phyloP scores from a whole-genome alignment of 2,329 filamentous ascomycete species.

The Hypoxylon rubiginosum region DNA sequence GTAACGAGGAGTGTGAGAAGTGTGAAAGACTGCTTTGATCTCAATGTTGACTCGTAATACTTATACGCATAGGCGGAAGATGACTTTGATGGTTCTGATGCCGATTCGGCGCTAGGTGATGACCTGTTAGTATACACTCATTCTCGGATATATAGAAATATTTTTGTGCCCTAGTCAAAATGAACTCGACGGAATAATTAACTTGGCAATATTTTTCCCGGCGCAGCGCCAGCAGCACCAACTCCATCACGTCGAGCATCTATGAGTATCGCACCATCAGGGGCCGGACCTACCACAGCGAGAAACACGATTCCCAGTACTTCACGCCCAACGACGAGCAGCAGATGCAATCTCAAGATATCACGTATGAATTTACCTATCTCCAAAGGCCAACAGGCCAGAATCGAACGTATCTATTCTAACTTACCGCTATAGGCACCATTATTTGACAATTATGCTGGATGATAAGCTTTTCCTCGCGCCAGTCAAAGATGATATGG shows the following conservation, averaged over 20 bases:
- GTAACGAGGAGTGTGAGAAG: not conserved
- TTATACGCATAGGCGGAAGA: not conserved
- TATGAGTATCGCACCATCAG: conserved; percentile 29
- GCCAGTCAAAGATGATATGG: conserved; percentile 54
- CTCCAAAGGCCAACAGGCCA: not conserved
- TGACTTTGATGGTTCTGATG: not conserved
- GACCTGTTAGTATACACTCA: conserved; percentile 1
- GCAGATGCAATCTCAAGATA: conserved; percentile 14
- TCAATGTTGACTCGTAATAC: not conserved
- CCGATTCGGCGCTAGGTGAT: conserved; percentile 1
- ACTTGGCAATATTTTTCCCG: not conserved
- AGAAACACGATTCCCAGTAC: conserved; percentile 29
- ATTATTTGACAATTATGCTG: conserved; percentile 31
- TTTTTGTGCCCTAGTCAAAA: not conserved
- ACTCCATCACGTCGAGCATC: conserved; percentile 30
- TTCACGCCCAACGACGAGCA: conserved; percentile 35
- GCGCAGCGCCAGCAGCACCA: conserved; percentile 10
- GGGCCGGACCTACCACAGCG: conserved; percentile 33
- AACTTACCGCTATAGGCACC: conserved; percentile 5
- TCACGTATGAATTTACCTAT: conserved; percentile 19
- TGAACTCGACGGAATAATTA: not conserved
- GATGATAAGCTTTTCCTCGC: conserved; percentile 58
- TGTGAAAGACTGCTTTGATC: not conserved
- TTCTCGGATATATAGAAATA: not conserved
- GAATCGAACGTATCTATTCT: not conserved